Base-by-base conservation (phyloP, 495 filamentous ascomycete genomes). In the Glarea lozoyensis region DNA sequence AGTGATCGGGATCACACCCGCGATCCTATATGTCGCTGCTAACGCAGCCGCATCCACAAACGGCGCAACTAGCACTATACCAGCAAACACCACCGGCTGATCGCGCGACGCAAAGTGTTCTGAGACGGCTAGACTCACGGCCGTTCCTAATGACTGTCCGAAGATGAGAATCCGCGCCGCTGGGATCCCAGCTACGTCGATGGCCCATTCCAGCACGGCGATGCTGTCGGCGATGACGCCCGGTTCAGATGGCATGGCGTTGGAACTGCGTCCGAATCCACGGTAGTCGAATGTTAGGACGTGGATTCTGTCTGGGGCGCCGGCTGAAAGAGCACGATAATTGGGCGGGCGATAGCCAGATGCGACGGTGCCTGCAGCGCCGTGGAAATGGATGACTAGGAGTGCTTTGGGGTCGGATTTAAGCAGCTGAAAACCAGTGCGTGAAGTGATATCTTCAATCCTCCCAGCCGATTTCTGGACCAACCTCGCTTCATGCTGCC, bases 141-240 rank as follows among this genome's bases (percentile, higher is more conserved):
- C 90, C 5, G 90, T 93, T 17, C 90, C 90, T 2, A 97, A 75
- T 38, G 80, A 86, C 45, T 94, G 89, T 31, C 87, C 89, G 16
- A 88, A 60, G 37, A 96, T 65, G 10, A 86, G 73, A 38, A 96
- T 93, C 7, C 77, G 75, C 13, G 72, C 66, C 0, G 88, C 63
- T 0, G 84, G 69, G 18, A 96, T 74, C 9, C 69, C 60, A n/a
- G 77, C 76, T 2, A 72, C 60, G 21, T 76, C 58, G 43, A 82
- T 67, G 2, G 82, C 81, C 79, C 79, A 93, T 43, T 81, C 69
- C 2, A 87, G 62, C 1, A 81, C 64, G 1, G 86, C 60, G 2
- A 81, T 59, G 23, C 81, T 87, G 49, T 97, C 90, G 10, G 73
- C 72, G 41, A 90, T 82, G 7, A 97, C 63, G 3, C 90, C 90